Percentiles rank a stretch among this genome's conserved stretches.
phyloP scores from a whole-genome alignment of 164 flowering plant species.

The Chimonanthus praecox region DNA sequence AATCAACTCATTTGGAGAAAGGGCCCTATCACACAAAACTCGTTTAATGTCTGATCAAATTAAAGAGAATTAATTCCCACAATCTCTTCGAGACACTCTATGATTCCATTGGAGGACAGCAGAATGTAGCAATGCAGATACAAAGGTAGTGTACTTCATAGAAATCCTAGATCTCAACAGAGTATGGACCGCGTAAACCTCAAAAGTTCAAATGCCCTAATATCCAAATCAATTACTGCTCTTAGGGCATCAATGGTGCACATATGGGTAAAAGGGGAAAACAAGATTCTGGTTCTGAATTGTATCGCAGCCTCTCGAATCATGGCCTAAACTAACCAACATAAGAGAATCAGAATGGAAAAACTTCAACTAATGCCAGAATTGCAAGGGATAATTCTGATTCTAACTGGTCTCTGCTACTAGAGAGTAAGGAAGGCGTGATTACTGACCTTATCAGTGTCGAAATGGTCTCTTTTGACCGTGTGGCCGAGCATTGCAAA shows the following conservation, averaged over 20 bases:
- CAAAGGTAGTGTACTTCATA: too few relatives aligned
- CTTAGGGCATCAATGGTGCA: background rate
- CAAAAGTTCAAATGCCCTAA: background rate
- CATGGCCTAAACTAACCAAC: background rate
- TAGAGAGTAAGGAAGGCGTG: background rate
- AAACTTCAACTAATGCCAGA: background rate
- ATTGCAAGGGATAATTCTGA: background rate
- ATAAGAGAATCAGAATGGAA: background rate
- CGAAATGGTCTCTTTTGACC: conserved; percentile 88
- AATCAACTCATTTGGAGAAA: too few relatives aligned
- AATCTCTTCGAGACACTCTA: too few relatives aligned
- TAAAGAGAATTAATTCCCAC: too few relatives aligned
- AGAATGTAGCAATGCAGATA: too few relatives aligned
- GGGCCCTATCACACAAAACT: too few relatives aligned
- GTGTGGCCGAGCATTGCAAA: conserved; percentile 88
- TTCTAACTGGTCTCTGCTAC: background rate
- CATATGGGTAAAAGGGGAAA: background rate
- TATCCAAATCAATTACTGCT: background rate
- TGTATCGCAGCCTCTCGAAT: background rate
- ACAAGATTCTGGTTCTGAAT: background rate
- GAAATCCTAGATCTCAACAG: too few relatives aligned
- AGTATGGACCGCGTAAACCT: too few relatives aligned
- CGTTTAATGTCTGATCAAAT: too few relatives aligned
- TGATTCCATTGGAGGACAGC: too few relatives aligned
- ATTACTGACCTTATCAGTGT: conserved; percentile 9